phyloP scores from a whole-genome alignment of 1,139 yeast genomes.

The Candida sp. region DNA sequence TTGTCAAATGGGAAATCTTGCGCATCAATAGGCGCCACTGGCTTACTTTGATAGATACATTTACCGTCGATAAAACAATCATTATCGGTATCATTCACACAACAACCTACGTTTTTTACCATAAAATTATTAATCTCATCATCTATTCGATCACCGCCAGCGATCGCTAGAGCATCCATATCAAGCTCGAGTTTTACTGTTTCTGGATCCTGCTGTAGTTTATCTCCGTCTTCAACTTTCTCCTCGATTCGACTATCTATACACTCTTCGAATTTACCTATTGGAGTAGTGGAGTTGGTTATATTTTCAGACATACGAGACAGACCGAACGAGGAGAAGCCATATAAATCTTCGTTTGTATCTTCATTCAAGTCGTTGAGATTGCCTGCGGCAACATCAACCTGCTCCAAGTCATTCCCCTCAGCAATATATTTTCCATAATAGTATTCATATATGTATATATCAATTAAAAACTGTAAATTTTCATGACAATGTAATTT shows the following conservation, averaged over 20 bases:
- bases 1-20: not conserved
- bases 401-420: not conserved
- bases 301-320: not conserved
- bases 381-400: not conserved
- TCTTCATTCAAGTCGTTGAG: not conserved
- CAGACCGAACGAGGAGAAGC: not conserved
- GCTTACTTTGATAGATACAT: not conserved
- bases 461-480: conserved; percentile 41
- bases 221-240: not conserved
- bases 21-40: not conserved
- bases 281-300: not conserved
- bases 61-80: not conserved
- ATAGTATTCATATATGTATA: conserved; percentile 40
- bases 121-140: not conserved
- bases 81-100: not conserved
- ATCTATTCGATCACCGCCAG: not conserved
- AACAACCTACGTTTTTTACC: not conserved
- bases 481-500: conserved; percentile 44
- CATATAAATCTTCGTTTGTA: not conserved
- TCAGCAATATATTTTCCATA: conserved; percentile 14
- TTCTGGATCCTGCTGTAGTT: not conserved
- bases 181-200: not conserved
- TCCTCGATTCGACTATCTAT: not conserved
- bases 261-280: not conserved
- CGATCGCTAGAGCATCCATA: not conserved